Evolutionary conservation across 139 green algal species (phyloP).

Genomic region (Chlorella vulgaris): DNA sequence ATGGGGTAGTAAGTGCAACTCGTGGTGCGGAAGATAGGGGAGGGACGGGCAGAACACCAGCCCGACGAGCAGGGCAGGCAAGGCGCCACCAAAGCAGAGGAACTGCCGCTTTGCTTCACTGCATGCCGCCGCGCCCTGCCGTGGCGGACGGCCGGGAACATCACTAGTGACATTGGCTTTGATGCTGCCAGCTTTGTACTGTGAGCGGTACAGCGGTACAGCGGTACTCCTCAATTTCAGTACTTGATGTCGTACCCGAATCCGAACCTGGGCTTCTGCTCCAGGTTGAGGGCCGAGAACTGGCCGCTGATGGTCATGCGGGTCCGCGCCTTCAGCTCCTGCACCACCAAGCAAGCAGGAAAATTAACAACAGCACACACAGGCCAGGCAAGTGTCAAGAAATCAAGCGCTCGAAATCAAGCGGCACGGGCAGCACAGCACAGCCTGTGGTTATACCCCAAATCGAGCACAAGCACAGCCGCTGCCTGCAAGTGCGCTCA

Average conservation of each 20-base stretch:
- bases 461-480: too few relatives aligned
- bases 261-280: constrained; percentile 56
- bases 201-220: background rate
- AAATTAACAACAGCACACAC: too few relatives aligned
- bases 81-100: background rate
- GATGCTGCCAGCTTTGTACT: background rate
- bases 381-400: background rate
- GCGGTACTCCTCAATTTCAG: constrained; percentile 19
- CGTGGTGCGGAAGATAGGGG: background rate
- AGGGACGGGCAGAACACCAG: background rate
- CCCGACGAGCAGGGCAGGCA: background rate
- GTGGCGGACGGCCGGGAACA: too few relatives aligned
- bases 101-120: too few relatives aligned
- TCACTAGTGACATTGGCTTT: too few relatives aligned
- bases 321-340: constrained; percentile 39
- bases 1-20: background rate
- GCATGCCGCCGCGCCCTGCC: too few relatives aligned
- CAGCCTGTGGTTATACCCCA: too few relatives aligned
- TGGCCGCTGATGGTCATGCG: constrained; percentile 50
- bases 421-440: too few relatives aligned
- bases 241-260: constrained; percentile 55
- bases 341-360: too few relatives aligned
- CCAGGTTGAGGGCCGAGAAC: constrained; percentile 54
- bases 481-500: too few relatives aligned
- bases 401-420: too few relatives aligned